These are phyloP conservation scores for Amoebophrya sp. DNA, from an alignment of 169 alveolate genomes.

Conservation along the genomic window DNA sequence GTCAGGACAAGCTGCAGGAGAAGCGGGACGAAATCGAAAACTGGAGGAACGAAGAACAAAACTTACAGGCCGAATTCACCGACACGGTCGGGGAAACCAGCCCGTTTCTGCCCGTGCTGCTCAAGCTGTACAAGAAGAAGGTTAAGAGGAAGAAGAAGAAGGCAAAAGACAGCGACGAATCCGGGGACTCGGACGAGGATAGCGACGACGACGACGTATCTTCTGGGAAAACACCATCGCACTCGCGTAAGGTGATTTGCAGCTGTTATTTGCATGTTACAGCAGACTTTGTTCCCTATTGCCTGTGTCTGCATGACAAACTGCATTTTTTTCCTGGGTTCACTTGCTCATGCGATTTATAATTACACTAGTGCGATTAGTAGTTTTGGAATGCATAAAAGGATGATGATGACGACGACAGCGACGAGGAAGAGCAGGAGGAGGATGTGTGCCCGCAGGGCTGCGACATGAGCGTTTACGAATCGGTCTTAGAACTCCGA, in stretches of 20 bases:
- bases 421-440: slow-evolving; percentile 62
- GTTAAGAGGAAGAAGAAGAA: slow-evolving; percentile 53
- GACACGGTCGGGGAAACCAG: slow-evolving; percentile 53
- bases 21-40: slow-evolving; percentile 59
- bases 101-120: slow-evolving; percentile 43
- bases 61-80: slow-evolving; percentile 53
- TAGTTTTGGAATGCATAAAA: too few species aligned
- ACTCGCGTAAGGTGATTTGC: too few species aligned
- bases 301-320: too few species aligned
- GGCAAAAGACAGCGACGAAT: slow-evolving; percentile 50
- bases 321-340: too few species aligned
- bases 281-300: too few species aligned
- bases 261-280: too few species aligned
- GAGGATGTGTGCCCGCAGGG: slow-evolving; percentile 51
- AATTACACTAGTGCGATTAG: too few species aligned
- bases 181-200: slow-evolving; percentile 59
- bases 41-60: slow-evolving; percentile 55
- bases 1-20: slow-evolving; percentile 48
- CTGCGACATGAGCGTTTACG: slow-evolving; percentile 48
- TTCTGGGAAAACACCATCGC: too few species aligned
- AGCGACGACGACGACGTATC: slow-evolving; percentile 55
- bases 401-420: slow-evolving; percentile 65
- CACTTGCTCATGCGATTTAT: too few species aligned
- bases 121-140: slow-evolving; percentile 57
- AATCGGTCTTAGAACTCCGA: slow-evolving; percentile 51